These are phyloP conservation scores for Xylaria palmicola DNA, from an alignment of 495 filamentous ascomycete genomes.

Conservation along the genomic window DNA sequence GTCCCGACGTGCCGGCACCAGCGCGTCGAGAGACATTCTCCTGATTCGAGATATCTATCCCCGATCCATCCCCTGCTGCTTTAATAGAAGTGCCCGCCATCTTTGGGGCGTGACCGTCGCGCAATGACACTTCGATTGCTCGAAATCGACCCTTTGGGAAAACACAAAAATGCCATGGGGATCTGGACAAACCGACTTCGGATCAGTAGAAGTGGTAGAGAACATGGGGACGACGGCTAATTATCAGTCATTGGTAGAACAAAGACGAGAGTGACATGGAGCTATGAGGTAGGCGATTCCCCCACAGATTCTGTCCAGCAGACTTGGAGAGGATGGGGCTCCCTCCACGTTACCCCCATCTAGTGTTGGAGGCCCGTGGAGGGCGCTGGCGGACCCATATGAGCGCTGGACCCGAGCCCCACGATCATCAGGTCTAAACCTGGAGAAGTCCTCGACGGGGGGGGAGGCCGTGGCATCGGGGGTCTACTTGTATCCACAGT, in stretches of 20 bases:
- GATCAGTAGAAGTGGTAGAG: slow-evolving; percentile 2
- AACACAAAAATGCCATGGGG: slow-evolving; percentile 11
- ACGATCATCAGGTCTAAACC: slow-evolving; percentile 10
- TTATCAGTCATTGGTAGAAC: slow-evolving; percentile 6
- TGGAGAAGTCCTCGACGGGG: slow-evolving; percentile 4
- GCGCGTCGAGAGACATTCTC: slow-evolving; percentile 29
- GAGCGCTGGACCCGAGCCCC: not conserved
- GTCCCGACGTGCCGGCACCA: slow-evolving; percentile 22
- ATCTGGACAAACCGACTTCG: not conserved
- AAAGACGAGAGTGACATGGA: not conserved
- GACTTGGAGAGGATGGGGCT: slow-evolving; percentile 9
- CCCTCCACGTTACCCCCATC: slow-evolving; percentile 17
- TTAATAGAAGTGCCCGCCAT: slow-evolving; percentile 4
- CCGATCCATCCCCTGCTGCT: not conserved
- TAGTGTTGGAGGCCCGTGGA: not conserved
- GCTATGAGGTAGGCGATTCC: slow-evolving; percentile 12
- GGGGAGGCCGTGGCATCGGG: too few species aligned
- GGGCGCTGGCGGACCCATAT: not conserved
- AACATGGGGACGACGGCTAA: slow-evolving; percentile 5
- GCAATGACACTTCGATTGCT: slow-evolving; percentile 1
- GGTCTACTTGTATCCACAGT: not conserved
- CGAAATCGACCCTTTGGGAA: not conserved
- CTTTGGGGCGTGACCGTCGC: not conserved
- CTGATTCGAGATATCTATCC: slow-evolving; percentile 26
- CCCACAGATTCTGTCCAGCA: slow-evolving; percentile 7